Conservation (phyloP, 257 asterid species). For the Prunella vulgaris region DNA sequence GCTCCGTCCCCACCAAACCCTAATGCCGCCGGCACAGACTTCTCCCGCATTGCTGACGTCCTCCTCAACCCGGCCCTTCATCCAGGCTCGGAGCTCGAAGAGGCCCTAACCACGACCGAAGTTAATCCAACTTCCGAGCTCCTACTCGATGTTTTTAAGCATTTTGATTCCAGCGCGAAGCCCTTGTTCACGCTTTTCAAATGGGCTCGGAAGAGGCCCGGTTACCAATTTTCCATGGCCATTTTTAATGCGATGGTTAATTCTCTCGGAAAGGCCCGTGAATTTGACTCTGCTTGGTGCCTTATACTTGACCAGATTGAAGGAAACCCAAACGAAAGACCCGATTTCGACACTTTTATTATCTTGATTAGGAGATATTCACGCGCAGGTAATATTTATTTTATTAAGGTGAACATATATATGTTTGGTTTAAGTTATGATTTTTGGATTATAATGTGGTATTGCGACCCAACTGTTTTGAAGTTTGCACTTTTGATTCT, state of each 20-base stretch:
- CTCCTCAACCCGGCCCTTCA: slow-evolving; percentile 36
- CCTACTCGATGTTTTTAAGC: slow-evolving; percentile 44
- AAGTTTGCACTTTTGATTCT: neutral
- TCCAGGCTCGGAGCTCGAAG: slow-evolving; percentile 57
- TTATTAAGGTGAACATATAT: neutral
- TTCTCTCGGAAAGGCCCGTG: slow-evolving; percentile 63
- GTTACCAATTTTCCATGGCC: slow-evolving; percentile 32
- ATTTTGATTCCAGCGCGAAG: slow-evolving; percentile 61
- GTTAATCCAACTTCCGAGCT: slow-evolving; percentile 38
- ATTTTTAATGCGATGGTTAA: slow-evolving; percentile 64
- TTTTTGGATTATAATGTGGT: neutral
- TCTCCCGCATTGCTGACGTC: slow-evolving; percentile 40
- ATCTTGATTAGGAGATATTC: slow-evolving; percentile 69
- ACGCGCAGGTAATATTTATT: slow-evolving; percentile 61
- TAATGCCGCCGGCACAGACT: slow-evolving; percentile 29
- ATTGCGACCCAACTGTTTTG: neutral
- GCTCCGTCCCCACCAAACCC: slow-evolving; percentile 29
- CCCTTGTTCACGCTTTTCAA: slow-evolving; percentile 55
- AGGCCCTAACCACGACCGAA: slow-evolving; percentile 39
- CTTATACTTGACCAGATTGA: slow-evolving; percentile 44
- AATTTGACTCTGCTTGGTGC: slow-evolving; percentile 75
- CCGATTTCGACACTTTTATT: slow-evolving; percentile 54
- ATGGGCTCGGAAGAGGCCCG: slow-evolving; percentile 64
- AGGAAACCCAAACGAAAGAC: slow-evolving; percentile 30
- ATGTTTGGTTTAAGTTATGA: neutral